A percentile compares a stretch with the other conserved stretches of the same genome.
Conservation (phyloP, 768 basidiomycete species). For the Peribolospora baueri region DNA sequence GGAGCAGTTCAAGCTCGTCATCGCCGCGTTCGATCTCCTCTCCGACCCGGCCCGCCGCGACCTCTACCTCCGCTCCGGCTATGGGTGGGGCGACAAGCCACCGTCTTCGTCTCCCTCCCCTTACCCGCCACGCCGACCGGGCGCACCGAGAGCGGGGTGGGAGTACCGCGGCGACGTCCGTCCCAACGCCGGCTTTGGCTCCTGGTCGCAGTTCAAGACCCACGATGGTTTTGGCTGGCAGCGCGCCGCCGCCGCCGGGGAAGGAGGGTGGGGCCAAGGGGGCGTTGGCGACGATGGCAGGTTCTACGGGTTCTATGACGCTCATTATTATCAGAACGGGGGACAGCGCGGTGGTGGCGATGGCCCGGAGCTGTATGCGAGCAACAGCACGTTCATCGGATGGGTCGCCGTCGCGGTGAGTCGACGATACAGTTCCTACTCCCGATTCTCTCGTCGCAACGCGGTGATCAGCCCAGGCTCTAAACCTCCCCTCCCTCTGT, state of each 20-base stretch:
- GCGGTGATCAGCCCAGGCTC: neutral
- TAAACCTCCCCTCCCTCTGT: too few relatives aligned
- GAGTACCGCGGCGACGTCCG: neutral
- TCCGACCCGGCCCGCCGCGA: neutral
- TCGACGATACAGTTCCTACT: neutral
- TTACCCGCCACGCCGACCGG: neutral
- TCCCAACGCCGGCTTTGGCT: neutral
- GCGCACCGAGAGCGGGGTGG: neutral
- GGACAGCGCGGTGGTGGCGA: neutral
- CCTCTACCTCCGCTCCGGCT: constrained; percentile 1
- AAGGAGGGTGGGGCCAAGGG: neutral
- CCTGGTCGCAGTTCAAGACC: constrained; percentile 1
- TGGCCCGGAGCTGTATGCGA: constrained; percentile 1
- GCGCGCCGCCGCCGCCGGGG: neutral
- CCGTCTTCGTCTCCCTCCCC: too few relatives aligned
- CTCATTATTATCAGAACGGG: neutral
- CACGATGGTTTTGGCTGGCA: constrained; percentile 7
- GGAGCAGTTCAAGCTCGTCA: constrained; percentile 4
- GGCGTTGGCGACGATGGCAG: neutral
- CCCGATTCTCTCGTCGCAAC: constrained; percentile 4
- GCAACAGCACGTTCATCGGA: constrained; percentile 4
- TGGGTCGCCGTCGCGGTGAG: neutral
- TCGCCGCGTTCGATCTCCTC: constrained; percentile 6
- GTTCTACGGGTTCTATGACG: neutral
- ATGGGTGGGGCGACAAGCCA: constrained; percentile 1